Conservation (phyloP, 257 asterid genomes). For the Primulina eburnea region DNA sequence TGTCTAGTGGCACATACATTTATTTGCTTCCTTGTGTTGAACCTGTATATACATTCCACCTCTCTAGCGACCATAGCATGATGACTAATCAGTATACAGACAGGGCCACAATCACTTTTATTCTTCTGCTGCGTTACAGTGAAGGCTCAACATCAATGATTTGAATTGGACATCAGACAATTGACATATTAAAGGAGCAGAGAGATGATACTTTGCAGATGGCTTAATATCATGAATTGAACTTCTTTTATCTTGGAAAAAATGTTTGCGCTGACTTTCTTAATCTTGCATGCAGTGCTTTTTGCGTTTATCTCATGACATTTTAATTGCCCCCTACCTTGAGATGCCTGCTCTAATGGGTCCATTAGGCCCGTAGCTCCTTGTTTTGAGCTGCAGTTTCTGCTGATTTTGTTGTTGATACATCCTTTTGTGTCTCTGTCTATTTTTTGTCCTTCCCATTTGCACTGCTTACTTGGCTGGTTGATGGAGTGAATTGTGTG, state of each 20-base stretch:
- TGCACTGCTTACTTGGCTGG: conserved; percentile 4
- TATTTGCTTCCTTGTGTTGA: not conserved
- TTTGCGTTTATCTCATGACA: too few species aligned
- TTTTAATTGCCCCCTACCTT: not conserved
- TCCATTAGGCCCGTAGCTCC: not conserved
- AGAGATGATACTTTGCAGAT: not conserved
- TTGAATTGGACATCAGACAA: not conserved
- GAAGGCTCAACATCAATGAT: not conserved
- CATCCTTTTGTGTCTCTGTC: not conserved
- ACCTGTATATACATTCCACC: not conserved
- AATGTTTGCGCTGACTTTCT: not conserved
- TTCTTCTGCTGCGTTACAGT: not conserved
- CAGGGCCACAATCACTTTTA: not conserved
- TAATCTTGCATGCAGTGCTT: not conserved
- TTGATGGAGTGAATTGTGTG: not conserved
- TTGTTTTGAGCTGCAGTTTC: not conserved
- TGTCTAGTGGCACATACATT: not conserved
- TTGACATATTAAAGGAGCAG: too few species aligned
- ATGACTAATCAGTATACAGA: not conserved
- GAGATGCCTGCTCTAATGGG: not conserved
- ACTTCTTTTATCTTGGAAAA: not conserved
- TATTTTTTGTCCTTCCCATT: not conserved
- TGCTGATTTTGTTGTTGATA: not conserved
- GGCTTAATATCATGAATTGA: not conserved
- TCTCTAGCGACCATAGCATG: not conserved